Percentiles rank a stretch among this genome's conserved stretches.
phyloP scores from a whole-genome alignment of 169 alveolate genomes.

The Neospora caninum region DNA sequence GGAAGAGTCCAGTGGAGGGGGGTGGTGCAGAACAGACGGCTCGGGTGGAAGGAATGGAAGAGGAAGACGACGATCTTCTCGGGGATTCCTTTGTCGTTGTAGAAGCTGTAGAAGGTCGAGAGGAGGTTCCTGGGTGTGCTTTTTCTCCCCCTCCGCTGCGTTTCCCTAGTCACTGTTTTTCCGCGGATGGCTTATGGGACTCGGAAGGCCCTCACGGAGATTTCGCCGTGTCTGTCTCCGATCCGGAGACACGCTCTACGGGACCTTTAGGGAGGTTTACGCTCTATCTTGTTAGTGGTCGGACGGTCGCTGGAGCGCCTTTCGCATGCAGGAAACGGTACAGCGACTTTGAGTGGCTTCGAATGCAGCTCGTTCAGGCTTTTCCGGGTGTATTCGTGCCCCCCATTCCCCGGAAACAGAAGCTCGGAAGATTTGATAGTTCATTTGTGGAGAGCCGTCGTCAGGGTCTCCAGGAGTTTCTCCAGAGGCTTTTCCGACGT shows the following conservation, averaged over 20 bases:
- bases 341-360: constrained; percentile 79
- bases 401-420: constrained; percentile 78
- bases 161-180: constrained; percentile 20
- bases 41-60: neutral
- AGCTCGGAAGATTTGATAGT: constrained; percentile 73
- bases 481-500: constrained; percentile 68
- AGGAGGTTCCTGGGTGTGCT: constrained; percentile 24
- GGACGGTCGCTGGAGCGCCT: constrained; percentile 64
- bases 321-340: constrained; percentile 73
- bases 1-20: neutral
- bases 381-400: constrained; percentile 78
- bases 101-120: constrained; percentile 19
- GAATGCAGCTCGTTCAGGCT: constrained; percentile 71
- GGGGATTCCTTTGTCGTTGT: constrained; percentile 23
- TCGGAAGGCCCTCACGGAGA: neutral
- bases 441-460: constrained; percentile 72
- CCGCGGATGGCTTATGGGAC: constrained; percentile 32
- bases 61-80: constrained; percentile 6
- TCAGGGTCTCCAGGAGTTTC: constrained; percentile 76
- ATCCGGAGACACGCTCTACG: constrained; percentile 23
- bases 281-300: constrained; percentile 69
- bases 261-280: constrained; percentile 8
- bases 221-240: constrained; percentile 16
- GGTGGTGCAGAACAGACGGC: neutral
- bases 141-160: constrained; percentile 21